phyloP scores from a whole-genome alignment of 2,329 filamentous ascomycete species.

The Trichoderma cornu-damae region DNA sequence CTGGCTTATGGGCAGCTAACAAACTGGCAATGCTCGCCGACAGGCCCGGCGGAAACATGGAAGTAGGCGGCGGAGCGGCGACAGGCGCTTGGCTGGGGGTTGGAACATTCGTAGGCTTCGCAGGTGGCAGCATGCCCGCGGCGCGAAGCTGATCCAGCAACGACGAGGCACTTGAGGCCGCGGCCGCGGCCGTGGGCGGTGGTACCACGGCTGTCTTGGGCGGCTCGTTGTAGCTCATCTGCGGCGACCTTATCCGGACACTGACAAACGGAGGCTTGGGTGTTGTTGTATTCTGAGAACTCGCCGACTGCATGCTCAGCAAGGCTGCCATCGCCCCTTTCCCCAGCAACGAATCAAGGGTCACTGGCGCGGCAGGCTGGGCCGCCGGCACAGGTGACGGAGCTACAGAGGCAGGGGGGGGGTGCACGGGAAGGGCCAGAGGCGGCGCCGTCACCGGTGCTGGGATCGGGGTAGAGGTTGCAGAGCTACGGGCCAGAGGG shows the following conservation, averaged over 20 bases:
- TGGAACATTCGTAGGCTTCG: slow-evolving; percentile 37
- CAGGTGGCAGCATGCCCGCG: slow-evolving; percentile 57
- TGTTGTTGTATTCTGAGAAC: slow-evolving; percentile 45
- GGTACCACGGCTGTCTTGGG: slow-evolving; percentile 20
- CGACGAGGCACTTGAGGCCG: slow-evolving; percentile 25
- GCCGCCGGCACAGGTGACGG: slow-evolving; percentile 31
- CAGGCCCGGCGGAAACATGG: slow-evolving; percentile 29
- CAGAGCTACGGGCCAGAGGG: slow-evolving; percentile 38
- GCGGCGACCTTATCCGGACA: slow-evolving; percentile 47
- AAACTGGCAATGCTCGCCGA: slow-evolving; percentile 36
- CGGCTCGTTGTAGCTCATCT: slow-evolving; percentile 39
- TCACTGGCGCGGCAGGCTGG: slow-evolving; percentile 36
- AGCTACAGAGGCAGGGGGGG: slow-evolving; percentile 32
- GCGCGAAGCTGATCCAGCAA: slow-evolving; percentile 63
- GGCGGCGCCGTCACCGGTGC: slow-evolving; percentile 32
- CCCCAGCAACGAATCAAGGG: slow-evolving; percentile 56
- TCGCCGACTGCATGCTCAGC: slow-evolving; percentile 49
- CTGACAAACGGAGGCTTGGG: slow-evolving; percentile 35
- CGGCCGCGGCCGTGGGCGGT: not conserved
- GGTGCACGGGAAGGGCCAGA: slow-evolving; percentile 28
- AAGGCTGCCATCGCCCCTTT: slow-evolving; percentile 55
- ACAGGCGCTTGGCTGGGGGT: slow-evolving; percentile 29
- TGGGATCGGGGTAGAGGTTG: slow-evolving; percentile 39
- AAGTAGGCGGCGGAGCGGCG: slow-evolving; percentile 20
- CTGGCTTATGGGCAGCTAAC: slow-evolving; percentile 31